These are phyloP conservation scores for Verticillium dahliae DNA, from an alignment of 2,329 filamentous ascomycete genomes.

Conservation along the genomic window DNA sequence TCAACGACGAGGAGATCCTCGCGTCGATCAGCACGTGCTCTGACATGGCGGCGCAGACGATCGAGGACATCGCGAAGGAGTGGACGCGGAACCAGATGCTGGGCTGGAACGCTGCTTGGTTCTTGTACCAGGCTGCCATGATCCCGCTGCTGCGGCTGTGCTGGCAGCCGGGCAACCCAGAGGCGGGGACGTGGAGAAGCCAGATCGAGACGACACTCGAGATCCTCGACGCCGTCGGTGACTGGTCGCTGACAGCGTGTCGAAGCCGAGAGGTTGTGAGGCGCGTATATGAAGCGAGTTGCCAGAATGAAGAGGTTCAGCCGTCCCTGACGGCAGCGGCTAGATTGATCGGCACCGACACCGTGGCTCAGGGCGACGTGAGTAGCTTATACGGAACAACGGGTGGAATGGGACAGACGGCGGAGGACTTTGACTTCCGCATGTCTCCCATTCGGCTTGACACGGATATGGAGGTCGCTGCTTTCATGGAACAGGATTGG, in stretches of 20 bases:
- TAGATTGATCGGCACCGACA: conserved; percentile 12
- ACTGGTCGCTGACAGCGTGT: conserved; percentile 58
- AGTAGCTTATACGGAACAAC: background rate
- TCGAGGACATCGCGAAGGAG: conserved; percentile 64
- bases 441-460: conserved; percentile 47
- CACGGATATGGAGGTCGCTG: conserved; percentile 43
- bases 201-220: conserved; percentile 54
- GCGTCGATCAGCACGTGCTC: conserved; percentile 63
- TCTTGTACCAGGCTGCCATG: conserved; percentile 75
- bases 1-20: conserved; percentile 53
- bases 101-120: conserved; percentile 78
- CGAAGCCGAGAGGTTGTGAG: conserved; percentile 57
- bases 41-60: conserved; percentile 63
- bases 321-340: conserved; percentile 18
- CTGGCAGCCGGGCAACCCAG: conserved; percentile 50
- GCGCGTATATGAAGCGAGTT: conserved; percentile 54
- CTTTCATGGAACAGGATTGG: conserved; percentile 45
- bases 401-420: conserved; percentile 23
- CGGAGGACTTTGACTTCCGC: conserved; percentile 30
- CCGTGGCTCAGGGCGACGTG: conserved; percentile 22
- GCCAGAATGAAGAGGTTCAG: conserved; percentile 25
- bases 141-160: conserved; percentile 71
- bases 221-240: conserved; percentile 56
- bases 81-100: conserved; percentile 69
- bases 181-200: conserved; percentile 43